These are phyloP conservation scores for Rhododendron ferrugineum DNA, from an alignment of 148 eudicot species.

Conservation along the genomic window DNA sequence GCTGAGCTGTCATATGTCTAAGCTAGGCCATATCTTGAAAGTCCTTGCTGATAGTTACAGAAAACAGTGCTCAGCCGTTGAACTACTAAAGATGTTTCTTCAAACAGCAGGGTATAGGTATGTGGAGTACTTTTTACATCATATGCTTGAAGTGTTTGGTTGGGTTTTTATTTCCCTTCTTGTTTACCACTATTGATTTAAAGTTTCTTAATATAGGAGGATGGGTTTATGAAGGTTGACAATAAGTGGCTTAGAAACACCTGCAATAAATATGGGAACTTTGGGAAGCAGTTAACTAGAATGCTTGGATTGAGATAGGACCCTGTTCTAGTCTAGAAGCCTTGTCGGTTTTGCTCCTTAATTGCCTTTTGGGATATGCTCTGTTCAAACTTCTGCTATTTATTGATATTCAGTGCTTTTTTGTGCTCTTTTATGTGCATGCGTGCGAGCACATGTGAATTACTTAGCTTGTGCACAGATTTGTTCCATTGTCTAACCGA, in stretches of 20 bases:
- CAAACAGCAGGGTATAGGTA: slow-evolving; percentile 74
- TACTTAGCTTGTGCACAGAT: not conserved
- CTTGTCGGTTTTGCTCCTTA: not conserved
- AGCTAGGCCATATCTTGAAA: slow-evolving; percentile 72
- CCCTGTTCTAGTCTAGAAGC: not conserved
- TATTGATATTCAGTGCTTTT: not conserved
- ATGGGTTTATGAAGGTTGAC: not conserved
- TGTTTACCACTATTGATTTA: not conserved
- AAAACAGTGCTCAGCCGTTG: slow-evolving; percentile 80
- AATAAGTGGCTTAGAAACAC: not conserved
- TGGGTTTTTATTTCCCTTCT: not conserved
- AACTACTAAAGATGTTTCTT: slow-evolving; percentile 86
- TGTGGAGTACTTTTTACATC: slow-evolving; percentile 12
- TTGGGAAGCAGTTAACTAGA: not conserved
- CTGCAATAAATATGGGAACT: not conserved
- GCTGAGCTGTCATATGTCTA: slow-evolving; percentile 66
- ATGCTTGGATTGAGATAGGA: not conserved
- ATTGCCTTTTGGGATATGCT: not conserved
- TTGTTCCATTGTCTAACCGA: slow-evolving; percentile 11
- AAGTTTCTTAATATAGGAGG: not conserved
- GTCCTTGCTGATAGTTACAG: slow-evolving; percentile 81
- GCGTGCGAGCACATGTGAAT: not conserved
- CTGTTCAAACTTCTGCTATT: not conserved
- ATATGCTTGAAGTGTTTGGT: slow-evolving; percentile 12
- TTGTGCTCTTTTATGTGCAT: not conserved